phyloP scores from a whole-genome alignment of 2,329 filamentous ascomycete species.

The Penicillium sp. region DNA sequence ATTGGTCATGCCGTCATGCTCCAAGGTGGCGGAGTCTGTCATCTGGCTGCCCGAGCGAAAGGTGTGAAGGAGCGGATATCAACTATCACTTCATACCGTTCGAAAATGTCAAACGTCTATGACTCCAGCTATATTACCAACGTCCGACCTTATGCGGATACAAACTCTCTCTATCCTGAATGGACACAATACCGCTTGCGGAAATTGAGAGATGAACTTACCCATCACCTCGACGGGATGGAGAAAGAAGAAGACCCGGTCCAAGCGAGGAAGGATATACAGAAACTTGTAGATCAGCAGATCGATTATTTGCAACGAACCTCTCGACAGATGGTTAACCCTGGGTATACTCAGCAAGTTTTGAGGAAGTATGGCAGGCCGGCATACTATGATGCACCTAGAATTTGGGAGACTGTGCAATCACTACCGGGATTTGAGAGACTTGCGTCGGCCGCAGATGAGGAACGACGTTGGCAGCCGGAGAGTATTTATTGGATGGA shows the following conservation, averaged over 20 bases:
- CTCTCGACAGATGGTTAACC: constrained; percentile 14
- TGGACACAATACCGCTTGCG: constrained; percentile 22
- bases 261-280: not conserved
- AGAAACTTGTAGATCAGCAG: constrained; percentile 8
- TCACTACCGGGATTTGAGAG: constrained; percentile 5
- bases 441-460: constrained; percentile 6
- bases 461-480: constrained; percentile 9
- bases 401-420: constrained; percentile 12
- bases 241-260: not conserved
- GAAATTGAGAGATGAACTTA: constrained; percentile 17
- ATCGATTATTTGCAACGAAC: constrained; percentile 14
- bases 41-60: constrained; percentile 24
- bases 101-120: constrained; percentile 14
- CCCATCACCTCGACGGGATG: constrained; percentile 1
- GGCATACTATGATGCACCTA: constrained; percentile 11
- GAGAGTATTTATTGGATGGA: constrained; percentile 14
- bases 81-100: constrained; percentile 28
- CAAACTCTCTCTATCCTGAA: constrained; percentile 19
- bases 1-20: constrained; percentile 27
- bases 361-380: constrained; percentile 9
- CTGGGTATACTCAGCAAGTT: constrained; percentile 2
- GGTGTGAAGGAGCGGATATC: constrained; percentile 26
- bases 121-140: constrained; percentile 25
- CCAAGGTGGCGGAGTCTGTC: constrained; percentile 29
- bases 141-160: constrained; percentile 19